A percentile compares a stretch with the other conserved stretches of the same genome.
Conservation (phyloP, 1,284 basidiomycete genomes). For the Ceratobasidium sp. region DNA sequence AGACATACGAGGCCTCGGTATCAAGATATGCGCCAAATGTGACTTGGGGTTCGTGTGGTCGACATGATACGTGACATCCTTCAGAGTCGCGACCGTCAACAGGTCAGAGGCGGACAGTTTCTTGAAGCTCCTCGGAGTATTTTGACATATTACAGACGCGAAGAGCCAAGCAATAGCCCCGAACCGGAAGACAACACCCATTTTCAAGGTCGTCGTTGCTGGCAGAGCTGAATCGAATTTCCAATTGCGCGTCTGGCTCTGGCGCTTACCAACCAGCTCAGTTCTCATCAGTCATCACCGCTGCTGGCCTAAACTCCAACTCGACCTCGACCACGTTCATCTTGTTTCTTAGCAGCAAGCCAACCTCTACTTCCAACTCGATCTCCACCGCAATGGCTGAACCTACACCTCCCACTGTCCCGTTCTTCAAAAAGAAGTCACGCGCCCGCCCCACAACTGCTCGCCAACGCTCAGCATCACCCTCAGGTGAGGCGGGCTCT, state of each 20-base stretch:
- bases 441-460: constrained; percentile 76
- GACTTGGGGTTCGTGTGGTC: constrained; percentile 72
- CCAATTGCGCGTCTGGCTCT: constrained; percentile 9
- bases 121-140: constrained; percentile 38
- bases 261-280: constrained; percentile 20
- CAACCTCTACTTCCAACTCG: neutral
- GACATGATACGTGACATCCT: constrained; percentile 73
- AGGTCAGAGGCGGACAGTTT: constrained; percentile 64
- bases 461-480: constrained; percentile 61
- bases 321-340: constrained; percentile 14
- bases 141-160: constrained; percentile 24
- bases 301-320: neutral
- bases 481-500: constrained; percentile 50
- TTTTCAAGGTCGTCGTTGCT: constrained; percentile 13
- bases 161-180: constrained; percentile 26
- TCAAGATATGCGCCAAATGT: constrained; percentile 82
- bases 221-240: constrained; percentile 33
- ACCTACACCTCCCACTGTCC: constrained; percentile 58
- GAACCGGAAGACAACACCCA: constrained; percentile 11
- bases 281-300: constrained; percentile 13
- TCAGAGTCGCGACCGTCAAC: constrained; percentile 61
- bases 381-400: constrained; percentile 42
- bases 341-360: too few relatives aligned
- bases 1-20: constrained; percentile 79
- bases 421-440: constrained; percentile 85